phyloP scores from a whole-genome alignment of 1,139 yeast species.

The Starmera stellimalicola region DNA sequence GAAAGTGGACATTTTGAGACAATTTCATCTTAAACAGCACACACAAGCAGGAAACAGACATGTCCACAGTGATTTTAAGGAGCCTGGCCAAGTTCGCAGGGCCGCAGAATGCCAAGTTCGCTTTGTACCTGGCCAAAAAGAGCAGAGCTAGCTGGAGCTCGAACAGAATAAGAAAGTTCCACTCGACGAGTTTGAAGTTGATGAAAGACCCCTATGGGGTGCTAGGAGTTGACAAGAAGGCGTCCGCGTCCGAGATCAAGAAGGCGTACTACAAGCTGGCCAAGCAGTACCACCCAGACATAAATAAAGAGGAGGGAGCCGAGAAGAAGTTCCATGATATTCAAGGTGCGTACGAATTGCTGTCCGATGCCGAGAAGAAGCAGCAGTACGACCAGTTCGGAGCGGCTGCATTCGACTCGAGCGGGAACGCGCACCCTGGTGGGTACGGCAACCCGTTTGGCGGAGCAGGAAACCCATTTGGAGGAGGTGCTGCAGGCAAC shows the following conservation, averaged over 20 bases:
- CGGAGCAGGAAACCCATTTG: conserved; percentile 38
- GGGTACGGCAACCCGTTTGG: conserved; percentile 36
- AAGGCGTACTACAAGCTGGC: conserved; percentile 92
- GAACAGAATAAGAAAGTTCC: conserved; percentile 16
- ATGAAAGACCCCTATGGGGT: conserved; percentile 73
- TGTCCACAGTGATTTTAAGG: too few relatives aligned
- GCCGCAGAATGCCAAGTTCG: too few relatives aligned
- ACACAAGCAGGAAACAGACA: too few relatives aligned
- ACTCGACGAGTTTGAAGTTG: conserved; percentile 8
- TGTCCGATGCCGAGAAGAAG: conserved; percentile 80
- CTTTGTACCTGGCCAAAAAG: too few relatives aligned
- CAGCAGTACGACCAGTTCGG: conserved; percentile 91
- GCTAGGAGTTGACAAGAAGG: conserved; percentile 65
- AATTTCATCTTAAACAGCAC: too few relatives aligned
- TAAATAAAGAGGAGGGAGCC: conserved; percentile 83
- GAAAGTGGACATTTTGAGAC: too few relatives aligned
- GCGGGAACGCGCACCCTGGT: conserved; percentile 39
- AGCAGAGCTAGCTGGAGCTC: too few relatives aligned
- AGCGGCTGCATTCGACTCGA: conserved; percentile 68
- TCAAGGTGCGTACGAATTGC: conserved; percentile 88
- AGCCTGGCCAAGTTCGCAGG: too few relatives aligned
- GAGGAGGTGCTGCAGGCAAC: conserved; percentile 33
- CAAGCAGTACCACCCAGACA: conserved; percentile 92
- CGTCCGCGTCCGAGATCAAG: conserved; percentile 79
- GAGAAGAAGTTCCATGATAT: conserved; percentile 85